Base-by-base conservation (phyloP, 2,329 filamentous ascomycete species). In the Nigrospora osmanthi region DNA sequence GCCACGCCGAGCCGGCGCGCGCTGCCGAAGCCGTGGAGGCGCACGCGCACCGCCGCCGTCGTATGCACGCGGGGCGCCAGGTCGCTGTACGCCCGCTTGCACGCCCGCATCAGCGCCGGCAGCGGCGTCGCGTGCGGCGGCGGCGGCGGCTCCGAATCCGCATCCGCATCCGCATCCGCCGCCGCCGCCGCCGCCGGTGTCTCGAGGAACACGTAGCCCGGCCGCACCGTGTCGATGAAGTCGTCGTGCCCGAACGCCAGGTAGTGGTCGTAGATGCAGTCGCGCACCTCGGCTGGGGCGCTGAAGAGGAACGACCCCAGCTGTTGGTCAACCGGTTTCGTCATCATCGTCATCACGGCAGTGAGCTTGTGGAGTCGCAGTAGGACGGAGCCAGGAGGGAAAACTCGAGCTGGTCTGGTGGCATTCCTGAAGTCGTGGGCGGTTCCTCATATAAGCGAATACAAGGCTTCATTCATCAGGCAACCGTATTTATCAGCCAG, bases 1-100 rank as follows among this genome's bases (percentile, higher is more conserved):
- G 57, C 60, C 33, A 63, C 57, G 9, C 60, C 56, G n/a, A 63
- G 50, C 15, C 49, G 50, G 3, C 57, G 48, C 12, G 50, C 50
- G 12, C 51, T 54, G 30, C 38, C 23, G 41, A 45, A 44, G 4
- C 53, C 54, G n/a, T 46, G 52, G 35, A 54, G 53, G 43, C 54
- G 52, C 2, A 61, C 50, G 12, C 56, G 51, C 47, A 63, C 43
- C 16, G 49, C 40, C 2, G 58, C 59, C 6, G 54, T 46, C 0
- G 39, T 42, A 13, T 60, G 55, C 3, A 63, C 60, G 13, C n/a
- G 17, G 1, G 48, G 46, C 5, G 42, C 33, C 30, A 58, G 52
- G 16, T 58, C 52, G 7, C 33, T 43, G 40, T 57, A 57, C 0
- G 49, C 35, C 6, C 37, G 33, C 42, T 53, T 55, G 40, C 48